Base-by-base conservation (phyloP, 2,329 filamentous ascomycete species). In the Dactylonectria estremocensis region DNA sequence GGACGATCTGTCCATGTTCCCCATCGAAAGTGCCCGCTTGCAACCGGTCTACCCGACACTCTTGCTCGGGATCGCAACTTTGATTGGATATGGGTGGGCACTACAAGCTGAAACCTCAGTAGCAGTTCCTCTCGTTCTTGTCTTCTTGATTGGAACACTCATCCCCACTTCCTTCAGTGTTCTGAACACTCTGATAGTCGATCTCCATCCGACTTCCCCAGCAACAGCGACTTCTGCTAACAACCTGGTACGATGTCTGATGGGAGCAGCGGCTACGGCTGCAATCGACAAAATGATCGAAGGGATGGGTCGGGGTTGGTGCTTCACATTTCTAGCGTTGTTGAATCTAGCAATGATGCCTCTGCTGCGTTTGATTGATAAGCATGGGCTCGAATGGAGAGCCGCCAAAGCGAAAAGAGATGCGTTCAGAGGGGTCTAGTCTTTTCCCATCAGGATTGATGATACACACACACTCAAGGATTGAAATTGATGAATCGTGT, bases 171-270 rank as follows among this genome's bases (percentile, higher is more conserved):
- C 88, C 0, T 92, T 92, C 76, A 88, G 87, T 65, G 85, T 91
- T 50, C 82, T 91, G n/a, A 89, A 87, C 71, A 89, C 89, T 0
- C 80, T 93, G 7, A 83, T 92, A 14, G 87, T 92, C 1, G 91
- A 93, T 69, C 78, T 92, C 2, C 89, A 90, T 68, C 89, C 89
- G 0, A 80, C 87, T 24, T 85, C 87, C 1, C 89, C 89, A 0
- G 89, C 89, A 0, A 91, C 89, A 0, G 88, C 88, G 0, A 89
- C 89, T 2, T 90, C 90, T 0, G 88, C 90, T 0, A 90, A 90
- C 69, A 92, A 92, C 68, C 79, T 93, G 3, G 84, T 88, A 5
- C 81, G 90, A n/a, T 92, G 90, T 74, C 78, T 89, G 18, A 79
- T 89, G 48, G 90, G 89, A 24, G 91, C 90, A 0, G 85, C 81